A percentile compares a stretch with the other conserved stretches of the same genome.
phyloP scores from a whole-genome alignment of 164 flowering plant genomes.

The Amborella trichopoda region DNA sequence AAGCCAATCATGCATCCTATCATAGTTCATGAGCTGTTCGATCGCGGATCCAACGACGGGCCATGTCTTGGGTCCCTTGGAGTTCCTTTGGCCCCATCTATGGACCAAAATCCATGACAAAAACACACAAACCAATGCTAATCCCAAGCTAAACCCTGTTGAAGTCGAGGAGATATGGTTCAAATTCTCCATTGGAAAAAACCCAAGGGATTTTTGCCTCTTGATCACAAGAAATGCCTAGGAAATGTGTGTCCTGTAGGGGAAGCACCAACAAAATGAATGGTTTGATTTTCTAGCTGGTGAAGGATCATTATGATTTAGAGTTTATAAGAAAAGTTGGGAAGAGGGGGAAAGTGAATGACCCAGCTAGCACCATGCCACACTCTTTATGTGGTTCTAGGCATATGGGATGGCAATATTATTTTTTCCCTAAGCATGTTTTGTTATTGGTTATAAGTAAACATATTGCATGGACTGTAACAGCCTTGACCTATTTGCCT shows the following conservation, averaged over 20 bases:
- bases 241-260: not conserved
- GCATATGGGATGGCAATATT: no score
- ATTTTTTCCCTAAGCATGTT: no score
- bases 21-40: constrained; percentile 66
- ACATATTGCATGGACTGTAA: no score
- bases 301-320: constrained; percentile 1
- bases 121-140: constrained; percentile 18
- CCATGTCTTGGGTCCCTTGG: constrained; percentile 87
- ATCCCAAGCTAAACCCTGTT: constrained; percentile 14
- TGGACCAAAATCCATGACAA: constrained; percentile 50
- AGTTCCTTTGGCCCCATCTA: constrained; percentile 63
- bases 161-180: constrained; percentile 5
- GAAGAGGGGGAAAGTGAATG: no score
- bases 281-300: not conserved
- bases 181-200: constrained; percentile 13
- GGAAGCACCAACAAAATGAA: not conserved
- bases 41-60: constrained; percentile 81
- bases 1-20: constrained; percentile 92
- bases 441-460: no score
- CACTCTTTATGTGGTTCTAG: no score
- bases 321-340: no score
- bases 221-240: not conserved
- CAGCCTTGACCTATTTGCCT: no score
- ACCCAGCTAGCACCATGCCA: no score
- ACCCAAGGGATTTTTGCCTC: no score